Base-by-base conservation (phyloP, 805 yeast species). In the Lipomyces sp. region DNA sequence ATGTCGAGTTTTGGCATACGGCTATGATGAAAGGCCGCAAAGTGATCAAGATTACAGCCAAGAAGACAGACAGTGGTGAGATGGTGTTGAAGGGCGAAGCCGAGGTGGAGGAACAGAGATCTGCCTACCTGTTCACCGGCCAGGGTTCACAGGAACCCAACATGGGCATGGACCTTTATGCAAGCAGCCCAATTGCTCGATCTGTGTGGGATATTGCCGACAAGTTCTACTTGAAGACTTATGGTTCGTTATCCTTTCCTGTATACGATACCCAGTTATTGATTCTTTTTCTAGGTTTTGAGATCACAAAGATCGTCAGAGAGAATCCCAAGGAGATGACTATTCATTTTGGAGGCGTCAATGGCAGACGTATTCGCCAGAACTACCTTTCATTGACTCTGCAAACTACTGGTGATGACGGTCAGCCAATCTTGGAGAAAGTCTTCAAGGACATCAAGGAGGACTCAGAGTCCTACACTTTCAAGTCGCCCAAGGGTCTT, bases 131-230 rank as follows among this genome's bases (percentile, higher is more conserved):
- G 65, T 95, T 95, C 82, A 95, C 99, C 72, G 99, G 99, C 77
- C 99, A 95, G 84, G 99, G 99, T 80, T 94, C 99, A 68, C 99
- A 95, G 82, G 99, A 95, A 80, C 99, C 95, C 83, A 98, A 98
- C 78, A 95, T 95, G 99, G 99, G 99, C 85, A 95, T 95, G 99
- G 99, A 95, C 80, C 85, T 95, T 77, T 95, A 95, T 80, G 88
- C 87, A 72, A 84, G 90, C 53, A 90, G 97, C 60, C 92, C 86
- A 37, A 97, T 95, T 78, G 99, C 99, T 62, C 87, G 87, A 76
- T 87, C 86, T 70, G 98, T 95, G 70, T 95, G 99, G 99, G 98
- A 95, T 79, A 90, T 92, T 78, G 99, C 99, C 69, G 99, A 95
- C 78, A 79, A 80, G 66, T 99, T 95, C 80, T 95, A 95, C 83